A percentile compares a stretch with the other conserved stretches of the same genome.
Conservation (phyloP, 2,329 filamentous ascomycete genomes). For the Periconia digitata region DNA sequence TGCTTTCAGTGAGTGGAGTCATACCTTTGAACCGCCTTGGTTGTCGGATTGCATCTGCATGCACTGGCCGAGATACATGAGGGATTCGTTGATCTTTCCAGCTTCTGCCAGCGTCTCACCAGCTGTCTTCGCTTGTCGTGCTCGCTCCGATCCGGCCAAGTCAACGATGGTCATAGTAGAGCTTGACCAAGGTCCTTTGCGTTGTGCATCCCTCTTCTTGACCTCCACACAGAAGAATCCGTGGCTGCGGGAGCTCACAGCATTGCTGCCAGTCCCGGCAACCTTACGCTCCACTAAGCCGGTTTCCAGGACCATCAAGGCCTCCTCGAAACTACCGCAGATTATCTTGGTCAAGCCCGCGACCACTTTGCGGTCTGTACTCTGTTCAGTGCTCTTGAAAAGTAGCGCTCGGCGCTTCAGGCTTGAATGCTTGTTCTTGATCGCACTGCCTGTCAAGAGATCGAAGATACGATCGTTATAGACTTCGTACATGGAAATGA, state of each 20-base stretch:
- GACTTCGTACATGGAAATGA: slow-evolving; percentile 98
- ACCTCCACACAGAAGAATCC: slow-evolving; percentile 96
- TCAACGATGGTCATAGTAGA: slow-evolving; percentile 87
- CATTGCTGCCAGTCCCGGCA: slow-evolving; percentile 89
- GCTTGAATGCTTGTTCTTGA: slow-evolving; percentile 55
- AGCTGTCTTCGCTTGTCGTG: slow-evolving; percentile 89
- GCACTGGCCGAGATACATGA: slow-evolving; percentile 98
- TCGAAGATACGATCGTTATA: slow-evolving; percentile 99
- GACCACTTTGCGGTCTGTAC: slow-evolving; percentile 90
- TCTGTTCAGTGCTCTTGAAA: slow-evolving; percentile 89
- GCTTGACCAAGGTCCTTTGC: slow-evolving; percentile 68
- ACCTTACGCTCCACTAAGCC: slow-evolving; percentile 85
- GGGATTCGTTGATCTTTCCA: slow-evolving; percentile 95
- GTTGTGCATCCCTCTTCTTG: slow-evolving; percentile 70
- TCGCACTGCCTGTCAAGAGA: slow-evolving; percentile 67
- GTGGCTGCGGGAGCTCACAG: slow-evolving; percentile 86
- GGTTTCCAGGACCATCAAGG: slow-evolving; percentile 85
- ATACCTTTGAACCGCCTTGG: slow-evolving; percentile 71
- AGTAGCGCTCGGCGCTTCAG: slow-evolving; percentile 75
- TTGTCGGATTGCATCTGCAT: slow-evolving; percentile 90
- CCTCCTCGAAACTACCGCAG: slow-evolving; percentile 79
- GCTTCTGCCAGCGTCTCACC: slow-evolving; percentile 91
- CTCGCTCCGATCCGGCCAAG: slow-evolving; percentile 90
- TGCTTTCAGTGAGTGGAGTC: background rate
- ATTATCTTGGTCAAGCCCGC: slow-evolving; percentile 89